phyloP scores from a whole-genome alignment of 2,329 filamentous ascomycete genomes.

The Ophiocordyceps australis region DNA sequence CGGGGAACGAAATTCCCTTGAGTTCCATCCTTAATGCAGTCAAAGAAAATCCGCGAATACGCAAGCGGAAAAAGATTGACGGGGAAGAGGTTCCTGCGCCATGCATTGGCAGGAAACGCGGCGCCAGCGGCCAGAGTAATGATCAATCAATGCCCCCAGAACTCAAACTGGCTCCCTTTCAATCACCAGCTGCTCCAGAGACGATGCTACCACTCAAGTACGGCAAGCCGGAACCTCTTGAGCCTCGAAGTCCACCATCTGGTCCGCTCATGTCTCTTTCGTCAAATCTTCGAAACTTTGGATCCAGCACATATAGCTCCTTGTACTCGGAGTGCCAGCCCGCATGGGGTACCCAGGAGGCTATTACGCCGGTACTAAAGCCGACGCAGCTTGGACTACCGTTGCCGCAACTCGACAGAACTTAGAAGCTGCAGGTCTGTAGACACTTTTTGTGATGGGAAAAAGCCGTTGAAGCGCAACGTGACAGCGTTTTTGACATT shows the following conservation, averaged over 20 bases:
- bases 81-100: conserved; percentile 14
- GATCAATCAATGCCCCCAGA: conserved; percentile 3
- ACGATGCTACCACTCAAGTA: conserved; percentile 3
- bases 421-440: no score
- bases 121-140: background rate
- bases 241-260: conserved; percentile 9
- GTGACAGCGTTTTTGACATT: no score
- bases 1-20: conserved; percentile 2
- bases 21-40: conserved; percentile 32
- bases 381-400: no score
- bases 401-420: no score
- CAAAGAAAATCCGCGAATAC: conserved; percentile 25
- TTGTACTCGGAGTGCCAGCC: no score
- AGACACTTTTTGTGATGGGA: no score
- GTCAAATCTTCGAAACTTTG: conserved; percentile 11
- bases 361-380: no score
- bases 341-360: no score
- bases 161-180: conserved; percentile 12
- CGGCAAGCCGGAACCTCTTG: conserved; percentile 10
- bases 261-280: conserved; percentile 14
- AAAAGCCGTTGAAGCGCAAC: no score
- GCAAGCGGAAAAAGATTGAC: conserved; percentile 27
- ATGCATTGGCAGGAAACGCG: conserved; percentile 3
- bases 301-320: no score
- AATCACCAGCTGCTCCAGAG: conserved; percentile 6